Base-by-base conservation (phyloP, 2,329 filamentous ascomycete genomes). In the Diplodia sapinea region DNA sequence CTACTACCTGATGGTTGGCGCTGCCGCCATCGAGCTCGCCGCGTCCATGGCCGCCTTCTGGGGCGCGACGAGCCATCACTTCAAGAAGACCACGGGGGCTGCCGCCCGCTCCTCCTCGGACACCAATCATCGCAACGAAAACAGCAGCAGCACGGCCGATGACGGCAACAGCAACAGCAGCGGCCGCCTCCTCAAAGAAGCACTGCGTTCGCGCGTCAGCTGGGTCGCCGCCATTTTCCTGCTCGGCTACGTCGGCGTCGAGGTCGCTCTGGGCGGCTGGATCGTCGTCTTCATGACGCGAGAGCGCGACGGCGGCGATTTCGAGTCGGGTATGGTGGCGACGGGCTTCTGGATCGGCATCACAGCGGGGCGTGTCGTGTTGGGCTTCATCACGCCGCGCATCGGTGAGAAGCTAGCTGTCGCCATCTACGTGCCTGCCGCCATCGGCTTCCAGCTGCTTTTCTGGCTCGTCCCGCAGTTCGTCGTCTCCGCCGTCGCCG, bases 271-370 rank as follows among this genome's bases (percentile, higher is more conserved):
- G 3, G 89, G 90, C 23, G 92, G 92, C 15, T 94, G 92, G 92
- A 89, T 96, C 70, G 89, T 92, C 56, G 89, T 89, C 0, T 96
- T 96, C 76, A 96, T 96, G 91, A 88, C 93, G n/a, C 82, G 86
- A 20, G 88, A 93, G 31, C 87, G 93, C 17, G 78, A 89, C 50
- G 64, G 64, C 38, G 55, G 43, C 23, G 55, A 66, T 13, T 72
- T 71, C 47, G 67, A 66, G 29, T 67, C 69, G 11, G 68, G 67
- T n/a, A 59, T 72, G n/a, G 68, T 70, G 0, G 51, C 65, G 1
- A 71, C 70, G 7, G 70, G 70, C 9, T 72, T 71, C 62, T 72
- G 70, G 70, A 47, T 70, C 6, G 70, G 70, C 17, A 63, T 72
- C 23, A 72, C 70, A 9, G 36, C 68, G 5, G 70, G 70, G 7